Evolutionary conservation across 495 filamentous ascomycete species (phyloP).

Genomic region (Penicillium waksmanii): DNA sequence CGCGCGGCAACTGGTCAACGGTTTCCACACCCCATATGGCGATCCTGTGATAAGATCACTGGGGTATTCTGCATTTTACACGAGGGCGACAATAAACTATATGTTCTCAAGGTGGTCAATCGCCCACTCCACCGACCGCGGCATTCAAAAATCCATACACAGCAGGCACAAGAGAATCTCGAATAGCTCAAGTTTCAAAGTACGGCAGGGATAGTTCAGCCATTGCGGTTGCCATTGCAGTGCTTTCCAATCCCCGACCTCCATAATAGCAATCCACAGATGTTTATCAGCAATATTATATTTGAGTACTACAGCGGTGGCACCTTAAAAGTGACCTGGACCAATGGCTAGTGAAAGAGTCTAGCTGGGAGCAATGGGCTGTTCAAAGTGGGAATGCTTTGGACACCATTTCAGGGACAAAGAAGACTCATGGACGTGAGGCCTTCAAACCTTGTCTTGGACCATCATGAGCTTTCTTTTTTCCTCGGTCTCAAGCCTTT

Average conservation of each 20-base stretch:
- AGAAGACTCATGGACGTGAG: neutral
- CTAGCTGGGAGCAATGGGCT: neutral
- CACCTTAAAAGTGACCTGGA: neutral
- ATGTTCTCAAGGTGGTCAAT: too few relatives aligned
- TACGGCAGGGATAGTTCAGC: neutral
- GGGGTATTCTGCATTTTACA: neutral
- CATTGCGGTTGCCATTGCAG: neutral
- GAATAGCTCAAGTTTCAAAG: neutral
- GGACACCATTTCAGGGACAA: neutral
- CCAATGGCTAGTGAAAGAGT: neutral
- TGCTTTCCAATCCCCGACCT: neutral
- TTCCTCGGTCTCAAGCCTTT: too few relatives aligned
- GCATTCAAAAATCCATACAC: neutral
- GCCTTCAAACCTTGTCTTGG: neutral
- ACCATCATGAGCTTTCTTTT: neutral
- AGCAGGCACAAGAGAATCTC: neutral
- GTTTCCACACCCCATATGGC: too few relatives aligned
- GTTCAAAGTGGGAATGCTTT: neutral
- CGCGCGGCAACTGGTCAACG: too few relatives aligned
- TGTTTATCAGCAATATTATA: neutral
- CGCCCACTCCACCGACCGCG: too few relatives aligned
- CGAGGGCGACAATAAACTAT: too few relatives aligned
- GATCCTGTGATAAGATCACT: too few relatives aligned
- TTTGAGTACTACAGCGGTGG: neutral
- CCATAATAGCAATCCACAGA: neutral